These are phyloP conservation scores for Debaryomyces hansenii DNA, from an alignment of 805 yeast genomes.

Conservation along the genomic window DNA sequence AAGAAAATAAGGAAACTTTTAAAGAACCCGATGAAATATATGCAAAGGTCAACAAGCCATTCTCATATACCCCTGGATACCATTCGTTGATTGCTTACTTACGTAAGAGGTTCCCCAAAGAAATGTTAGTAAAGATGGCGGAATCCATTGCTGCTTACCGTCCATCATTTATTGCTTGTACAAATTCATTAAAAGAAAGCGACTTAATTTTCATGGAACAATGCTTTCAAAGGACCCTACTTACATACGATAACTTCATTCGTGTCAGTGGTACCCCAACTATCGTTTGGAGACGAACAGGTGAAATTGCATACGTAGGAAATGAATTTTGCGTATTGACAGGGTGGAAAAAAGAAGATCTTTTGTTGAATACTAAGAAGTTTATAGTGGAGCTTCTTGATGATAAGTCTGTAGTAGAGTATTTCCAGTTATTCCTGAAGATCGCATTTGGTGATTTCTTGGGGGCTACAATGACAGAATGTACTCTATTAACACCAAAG, in stretches of 20 bases:
- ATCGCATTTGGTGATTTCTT: slow-evolving; percentile 89
- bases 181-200: slow-evolving; percentile 82
- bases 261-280: slow-evolving; percentile 90
- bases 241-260: slow-evolving; percentile 86
- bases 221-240: slow-evolving; percentile 86
- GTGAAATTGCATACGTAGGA: slow-evolving; percentile 94
- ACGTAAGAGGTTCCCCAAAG: slow-evolving; percentile 64
- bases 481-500: slow-evolving; percentile 66
- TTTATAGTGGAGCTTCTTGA: slow-evolving; percentile 84
- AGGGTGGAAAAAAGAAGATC: slow-evolving; percentile 79
- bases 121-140: slow-evolving; percentile 77
- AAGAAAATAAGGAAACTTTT: slow-evolving; percentile 20
- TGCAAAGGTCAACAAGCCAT: slow-evolving; percentile 71
- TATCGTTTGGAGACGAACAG: slow-evolving; percentile 92
- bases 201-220: slow-evolving; percentile 95
- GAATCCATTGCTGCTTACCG: slow-evolving; percentile 86
- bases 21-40: slow-evolving; percentile 80
- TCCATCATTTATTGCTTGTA: slow-evolving; percentile 91
- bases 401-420: slow-evolving; percentile 81
- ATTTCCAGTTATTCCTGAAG: slow-evolving; percentile 79
- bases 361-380: slow-evolving; percentile 60
- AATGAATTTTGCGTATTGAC: slow-evolving; percentile 88
- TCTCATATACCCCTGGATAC: slow-evolving; percentile 87
- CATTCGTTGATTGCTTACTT: slow-evolving; percentile 78
- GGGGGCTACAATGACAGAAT: slow-evolving; percentile 83